phyloP scores from a whole-genome alignment of 1,284 basidiomycete genomes.

The Cystobasidium pallidum region DNA sequence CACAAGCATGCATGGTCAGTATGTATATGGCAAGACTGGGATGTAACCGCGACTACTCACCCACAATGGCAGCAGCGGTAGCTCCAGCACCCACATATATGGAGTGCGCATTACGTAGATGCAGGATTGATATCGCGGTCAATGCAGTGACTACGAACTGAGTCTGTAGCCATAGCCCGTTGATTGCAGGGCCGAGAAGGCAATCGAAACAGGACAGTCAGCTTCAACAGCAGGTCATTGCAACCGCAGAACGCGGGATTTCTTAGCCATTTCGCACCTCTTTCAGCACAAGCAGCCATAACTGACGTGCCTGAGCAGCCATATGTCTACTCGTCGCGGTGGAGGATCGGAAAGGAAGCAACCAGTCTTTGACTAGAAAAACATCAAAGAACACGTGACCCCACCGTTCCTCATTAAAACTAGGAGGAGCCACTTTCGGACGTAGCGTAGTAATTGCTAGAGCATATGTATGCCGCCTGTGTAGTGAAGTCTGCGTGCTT shows the following conservation, averaged over 20 bases:
- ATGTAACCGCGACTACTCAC: slow-evolving; percentile 44
- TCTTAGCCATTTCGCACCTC: slow-evolving; percentile 10
- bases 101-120: slow-evolving; percentile 53
- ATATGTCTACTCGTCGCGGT: not conserved
- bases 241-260: not conserved
- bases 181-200: not conserved
- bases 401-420: too few relatives aligned
- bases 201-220: not conserved
- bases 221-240: not conserved
- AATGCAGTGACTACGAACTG: slow-evolving; percentile 53
- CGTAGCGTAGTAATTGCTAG: too few relatives aligned
- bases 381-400: too few relatives aligned
- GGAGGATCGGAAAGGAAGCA: too few relatives aligned
- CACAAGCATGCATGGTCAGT: not conserved
- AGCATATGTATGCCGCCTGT: too few relatives aligned
- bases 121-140: slow-evolving; percentile 50
- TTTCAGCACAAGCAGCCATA: slow-evolving; percentile 36
- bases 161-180: slow-evolving; percentile 43
- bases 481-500: too few relatives aligned
- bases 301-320: not conserved
- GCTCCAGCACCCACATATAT: slow-evolving; percentile 53
- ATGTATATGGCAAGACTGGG: not conserved
- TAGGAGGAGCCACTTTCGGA: too few relatives aligned
- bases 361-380: too few relatives aligned
- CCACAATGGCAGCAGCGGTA: slow-evolving; percentile 51